Evolutionary conservation across 2,329 filamentous ascomycete genomes (phyloP), one percentile per base, ranked within the genome.

Genomic region (Verticillium isaacii): DNA sequence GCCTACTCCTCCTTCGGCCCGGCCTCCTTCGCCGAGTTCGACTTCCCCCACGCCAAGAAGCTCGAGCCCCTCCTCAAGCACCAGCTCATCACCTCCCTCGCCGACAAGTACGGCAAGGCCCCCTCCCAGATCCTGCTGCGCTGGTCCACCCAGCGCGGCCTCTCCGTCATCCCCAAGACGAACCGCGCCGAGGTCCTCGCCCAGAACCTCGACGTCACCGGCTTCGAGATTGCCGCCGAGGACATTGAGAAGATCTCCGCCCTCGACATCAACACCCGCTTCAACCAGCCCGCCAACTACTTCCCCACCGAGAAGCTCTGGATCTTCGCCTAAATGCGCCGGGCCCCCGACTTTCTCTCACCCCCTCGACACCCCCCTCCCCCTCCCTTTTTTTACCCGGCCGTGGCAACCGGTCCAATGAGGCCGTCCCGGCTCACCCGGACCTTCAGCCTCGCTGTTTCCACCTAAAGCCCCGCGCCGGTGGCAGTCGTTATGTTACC

Each of bases 1-100:
- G 92, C 90, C 58, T 96, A 95, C 82, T 93, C 89, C 25, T 91
- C 89, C 57, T 94, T 95, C 71, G 92, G 92, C 45, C 90, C 91
- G 32, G 83, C 90, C 71, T 87, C 85, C 63, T 96, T 95, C 82
- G 75, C 90, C 61, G 91, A 94, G 80, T 85, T 95, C 72, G 79
- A 89, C 72, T 87, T 90, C 83, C 77, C 89, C 75, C 80, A 86
- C 66, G 89, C 90, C 32, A 78, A 84, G 67, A 82, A 85, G 66
- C 83, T 87, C 14, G 82, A 86, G 15, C 84, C 90, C 60, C 82
- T 96, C 62, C 89, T 96, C 73, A 83, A 93, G 72, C 84, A 92
- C 74, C 77, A 84, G 23, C 76, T 82, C 60, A 81, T 96, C 74
- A 86, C 83, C 68, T 73, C 69, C 58, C 83, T 93, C 65, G 88